Percentiles rank a stretch among this genome's conserved stretches.
Conservation (phyloP, 176 grass and related monocot genomes). For the Oryza meridionalis region DNA sequence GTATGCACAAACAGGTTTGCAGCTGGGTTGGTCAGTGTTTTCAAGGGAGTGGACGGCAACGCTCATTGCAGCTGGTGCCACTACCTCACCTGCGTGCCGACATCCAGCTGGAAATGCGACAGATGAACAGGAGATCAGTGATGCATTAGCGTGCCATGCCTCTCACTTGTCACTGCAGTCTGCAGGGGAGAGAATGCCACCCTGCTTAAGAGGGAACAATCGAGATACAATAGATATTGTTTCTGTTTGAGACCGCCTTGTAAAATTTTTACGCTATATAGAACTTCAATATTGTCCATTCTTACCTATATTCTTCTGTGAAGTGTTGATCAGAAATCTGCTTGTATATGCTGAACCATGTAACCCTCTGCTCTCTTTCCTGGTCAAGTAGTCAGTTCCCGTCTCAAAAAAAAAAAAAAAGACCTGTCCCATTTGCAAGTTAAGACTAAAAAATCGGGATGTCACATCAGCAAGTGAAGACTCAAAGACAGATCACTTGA, state of each 20-base stretch:
- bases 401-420: background rate
- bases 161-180: slow-evolving; percentile 9
- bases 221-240: background rate
- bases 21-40: slow-evolving; percentile 60
- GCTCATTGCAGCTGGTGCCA: slow-evolving; percentile 89
- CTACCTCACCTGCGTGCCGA: slow-evolving; percentile 75
- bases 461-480: background rate
- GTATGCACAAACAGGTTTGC: slow-evolving; percentile 43
- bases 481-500: background rate
- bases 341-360: slow-evolving; percentile 10
- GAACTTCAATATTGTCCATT: background rate
- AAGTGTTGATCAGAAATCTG: background rate
- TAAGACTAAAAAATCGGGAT: background rate
- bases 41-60: slow-evolving; percentile 67
- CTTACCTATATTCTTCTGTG: background rate
- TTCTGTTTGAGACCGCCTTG: background rate
- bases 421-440: background rate
- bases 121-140: slow-evolving; percentile 41
- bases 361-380: background rate
- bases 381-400: background rate
- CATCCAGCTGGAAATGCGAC: slow-evolving; percentile 75
- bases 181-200: slow-evolving; percentile 27
- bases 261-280: slow-evolving; percentile 1
- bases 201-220: slow-evolving; percentile 26
- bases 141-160: slow-evolving; percentile 13